Percentiles rank a stretch among this genome's conserved stretches.
Conservation (phyloP, 163 green algal species). For the Chloromonas sp. region DNA sequence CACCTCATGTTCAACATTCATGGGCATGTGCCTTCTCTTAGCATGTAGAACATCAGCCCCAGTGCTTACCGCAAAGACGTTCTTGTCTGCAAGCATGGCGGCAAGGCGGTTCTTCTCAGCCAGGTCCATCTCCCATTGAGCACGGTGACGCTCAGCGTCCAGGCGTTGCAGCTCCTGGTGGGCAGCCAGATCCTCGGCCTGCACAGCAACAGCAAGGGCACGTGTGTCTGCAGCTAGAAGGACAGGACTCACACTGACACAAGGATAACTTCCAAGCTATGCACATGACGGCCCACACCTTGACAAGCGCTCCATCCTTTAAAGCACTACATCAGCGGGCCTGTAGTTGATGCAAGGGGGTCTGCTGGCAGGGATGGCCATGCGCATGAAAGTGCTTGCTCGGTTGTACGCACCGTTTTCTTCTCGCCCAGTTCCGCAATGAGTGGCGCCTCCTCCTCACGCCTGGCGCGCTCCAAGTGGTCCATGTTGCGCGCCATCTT, state of each 20-base stretch:
- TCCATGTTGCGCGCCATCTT: slow-evolving; percentile 78
- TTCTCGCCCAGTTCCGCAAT: not conserved
- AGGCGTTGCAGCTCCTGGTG: slow-evolving; percentile 44
- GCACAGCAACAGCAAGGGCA: not conserved
- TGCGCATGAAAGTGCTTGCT: too few species aligned
- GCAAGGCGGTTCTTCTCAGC: slow-evolving; percentile 76
- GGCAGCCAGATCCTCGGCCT: slow-evolving; percentile 39
- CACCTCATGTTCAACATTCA: not conserved
- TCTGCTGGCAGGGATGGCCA: too few species aligned
- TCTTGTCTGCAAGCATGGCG: slow-evolving; percentile 30
- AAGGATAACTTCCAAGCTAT: too few species aligned
- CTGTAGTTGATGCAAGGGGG: too few species aligned
- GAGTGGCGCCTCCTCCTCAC: slow-evolving; percentile 79
- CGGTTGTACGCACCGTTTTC: not conserved
- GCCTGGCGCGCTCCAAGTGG: slow-evolving; percentile 86
- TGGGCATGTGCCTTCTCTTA: not conserved
- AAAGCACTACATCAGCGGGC: too few species aligned
- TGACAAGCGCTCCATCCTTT: too few species aligned
- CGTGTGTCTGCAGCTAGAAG: too few species aligned
- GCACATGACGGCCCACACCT: too few species aligned
- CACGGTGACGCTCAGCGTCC: slow-evolving; percentile 39
- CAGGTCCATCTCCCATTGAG: slow-evolving; percentile 83
- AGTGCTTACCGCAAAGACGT: slow-evolving; percentile 18
- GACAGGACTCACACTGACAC: too few species aligned
- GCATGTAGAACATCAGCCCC: too few species aligned